Evolutionary conservation across 768 basidiomycete genomes (phyloP), one percentile per base, ranked within the genome.

Genomic region (Pisolithus microcarpus): DNA sequence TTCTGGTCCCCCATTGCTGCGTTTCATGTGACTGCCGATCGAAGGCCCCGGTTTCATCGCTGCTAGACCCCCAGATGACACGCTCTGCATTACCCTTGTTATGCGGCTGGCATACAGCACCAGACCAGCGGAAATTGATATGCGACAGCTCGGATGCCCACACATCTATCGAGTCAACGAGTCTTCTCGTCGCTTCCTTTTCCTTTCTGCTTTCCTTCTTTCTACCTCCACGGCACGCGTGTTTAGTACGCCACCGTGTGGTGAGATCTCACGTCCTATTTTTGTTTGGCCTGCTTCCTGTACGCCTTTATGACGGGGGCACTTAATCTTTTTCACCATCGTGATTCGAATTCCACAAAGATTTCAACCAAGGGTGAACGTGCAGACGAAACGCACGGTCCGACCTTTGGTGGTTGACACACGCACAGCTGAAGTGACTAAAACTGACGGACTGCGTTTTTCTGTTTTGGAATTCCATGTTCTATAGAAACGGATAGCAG

Each of bases 401-500:
- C 30, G 30, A 31, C 30, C 30, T 11, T 31, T 10, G 30, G 13
- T 34, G 13, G 34, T 34, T 34, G 34, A 34, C 34, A 15, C 43
- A 15, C 34, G 5, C 43, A 24, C 15, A 30, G 13, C 4, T 26
- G 24, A 44, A 30, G 15, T 13, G n/a, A 44, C 16, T 2, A 9
- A 19, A 36, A 46, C 34, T 36, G 10, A 34, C 31, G 19, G 13
- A 11, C 49, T 34, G 37, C 49, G 11, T n/a, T 34, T 34, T 52
- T 52, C 47, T 48, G 40, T 43, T 43, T 30, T 38, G 51, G 47
- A 18, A 38, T 18, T 9, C 48, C 26, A 11, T 55, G 47, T 44
- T 47, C 34, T 42, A 51, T 52, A 91, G 88, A 73, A 65, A 49
- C 78, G 75, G 61, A 72, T 91, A 71, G 68, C 83, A 45, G 82